Evolutionary conservation across 306 rosid species (phyloP).

Genomic region (Trichosanthes truncata): DNA sequence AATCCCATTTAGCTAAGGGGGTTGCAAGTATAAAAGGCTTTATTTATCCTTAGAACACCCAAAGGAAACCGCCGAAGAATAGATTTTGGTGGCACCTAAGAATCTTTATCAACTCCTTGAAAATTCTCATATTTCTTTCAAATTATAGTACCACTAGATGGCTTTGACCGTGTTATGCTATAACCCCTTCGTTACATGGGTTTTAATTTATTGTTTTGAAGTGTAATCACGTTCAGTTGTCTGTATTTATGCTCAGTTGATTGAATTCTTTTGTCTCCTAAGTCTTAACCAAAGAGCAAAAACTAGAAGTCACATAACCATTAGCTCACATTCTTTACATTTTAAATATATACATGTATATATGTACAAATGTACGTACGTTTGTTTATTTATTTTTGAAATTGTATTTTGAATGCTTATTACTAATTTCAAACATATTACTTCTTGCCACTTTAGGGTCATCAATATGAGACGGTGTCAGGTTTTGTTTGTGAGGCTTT

Average conservation of each 20-base stretch:
- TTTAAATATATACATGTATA: not conserved
- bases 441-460: conserved; percentile 44
- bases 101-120: not conserved
- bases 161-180: not conserved
- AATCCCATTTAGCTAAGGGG: not conserved
- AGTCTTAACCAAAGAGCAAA: not conserved
- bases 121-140: not conserved
- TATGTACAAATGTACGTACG: not conserved
- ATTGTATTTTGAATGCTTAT: not conserved
- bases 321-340: not conserved
- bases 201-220: not conserved
- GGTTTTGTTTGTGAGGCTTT: conserved; percentile 95
- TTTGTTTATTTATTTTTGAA: not conserved
- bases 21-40: not conserved
- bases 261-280: not conserved
- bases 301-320: not conserved
- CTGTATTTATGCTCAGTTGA: not conserved
- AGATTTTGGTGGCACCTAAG: not conserved
- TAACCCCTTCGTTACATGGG: not conserved
- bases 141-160: not conserved
- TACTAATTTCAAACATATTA: not conserved
- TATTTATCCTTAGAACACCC: not conserved
- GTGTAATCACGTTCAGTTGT: not conserved
- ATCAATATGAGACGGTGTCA: conserved; percentile 94
- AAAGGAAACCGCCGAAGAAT: not conserved